phyloP scores from a whole-genome alignment of 2,329 filamentous ascomycete genomes.

The Ophiostoma fasciatum region DNA sequence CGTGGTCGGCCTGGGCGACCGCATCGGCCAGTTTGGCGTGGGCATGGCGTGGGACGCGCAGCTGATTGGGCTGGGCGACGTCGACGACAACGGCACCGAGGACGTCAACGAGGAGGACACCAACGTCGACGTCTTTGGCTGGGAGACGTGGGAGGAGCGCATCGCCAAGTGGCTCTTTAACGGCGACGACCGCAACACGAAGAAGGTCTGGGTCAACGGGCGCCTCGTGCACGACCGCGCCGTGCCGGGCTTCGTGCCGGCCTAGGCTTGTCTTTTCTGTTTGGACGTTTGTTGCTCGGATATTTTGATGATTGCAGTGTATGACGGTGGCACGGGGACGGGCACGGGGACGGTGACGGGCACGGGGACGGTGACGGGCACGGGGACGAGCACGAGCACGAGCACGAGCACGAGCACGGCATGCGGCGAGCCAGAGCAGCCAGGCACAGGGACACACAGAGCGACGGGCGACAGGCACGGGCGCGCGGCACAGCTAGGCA shows the following conservation, averaged over 20 bases:
- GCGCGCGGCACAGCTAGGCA: too few species aligned
- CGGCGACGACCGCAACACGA: conserved; percentile 85
- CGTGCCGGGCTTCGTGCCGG: background rate
- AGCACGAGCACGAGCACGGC: too few species aligned
- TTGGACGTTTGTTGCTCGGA: background rate
- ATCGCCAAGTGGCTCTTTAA: conserved; percentile 91
- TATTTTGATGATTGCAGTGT: too few species aligned
- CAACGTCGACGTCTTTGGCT: conserved; percentile 78
- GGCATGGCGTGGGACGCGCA: conserved; percentile 90
- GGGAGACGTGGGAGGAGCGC: conserved; percentile 75
- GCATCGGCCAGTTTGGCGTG: conserved; percentile 66
- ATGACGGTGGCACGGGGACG: too few species aligned
- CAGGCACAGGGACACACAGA: too few species aligned
- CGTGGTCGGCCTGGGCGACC: conserved; percentile 58
- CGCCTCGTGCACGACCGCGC: conserved; percentile 54
- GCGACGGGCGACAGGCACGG: too few species aligned
- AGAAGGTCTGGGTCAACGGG: conserved; percentile 79
- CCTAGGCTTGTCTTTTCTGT: background rate
- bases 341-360: too few species aligned
- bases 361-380: too few species aligned
- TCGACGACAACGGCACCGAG: conserved; percentile 26
- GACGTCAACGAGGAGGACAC: conserved; percentile 27
- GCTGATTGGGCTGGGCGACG: conserved; percentile 49
- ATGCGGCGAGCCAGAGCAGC: too few species aligned
- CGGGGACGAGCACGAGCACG: too few species aligned